Conservation (phyloP, 257 asterid genomes). For the Salvia rosmarinus region DNA sequence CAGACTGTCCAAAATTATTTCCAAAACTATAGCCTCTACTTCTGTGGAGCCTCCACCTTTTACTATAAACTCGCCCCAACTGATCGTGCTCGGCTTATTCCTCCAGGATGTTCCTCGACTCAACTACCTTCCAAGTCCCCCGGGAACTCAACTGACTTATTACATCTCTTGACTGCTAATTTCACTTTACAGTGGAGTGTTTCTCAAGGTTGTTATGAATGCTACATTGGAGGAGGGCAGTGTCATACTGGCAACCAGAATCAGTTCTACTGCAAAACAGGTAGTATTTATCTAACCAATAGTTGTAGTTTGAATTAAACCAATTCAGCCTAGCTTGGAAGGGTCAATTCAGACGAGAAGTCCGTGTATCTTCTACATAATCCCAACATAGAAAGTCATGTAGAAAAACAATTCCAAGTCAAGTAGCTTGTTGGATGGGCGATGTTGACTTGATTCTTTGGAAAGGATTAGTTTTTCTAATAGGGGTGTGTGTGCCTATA, state of each 20-base stretch:
- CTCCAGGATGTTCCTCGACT: constrained; percentile 14
- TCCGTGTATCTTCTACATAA: no score
- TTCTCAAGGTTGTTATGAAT: not conserved
- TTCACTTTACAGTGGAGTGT: constrained; percentile 33
- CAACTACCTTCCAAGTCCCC: constrained; percentile 34
- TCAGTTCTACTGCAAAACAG: not conserved
- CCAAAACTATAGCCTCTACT: not conserved
- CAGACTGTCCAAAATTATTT: no score
- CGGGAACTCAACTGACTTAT: not conserved
- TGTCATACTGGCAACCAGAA: constrained; percentile 2
- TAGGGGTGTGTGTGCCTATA: no score
- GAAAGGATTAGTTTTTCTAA: no score
- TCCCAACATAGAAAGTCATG: no score
- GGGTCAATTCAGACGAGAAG: no score
- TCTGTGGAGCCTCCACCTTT: not conserved
- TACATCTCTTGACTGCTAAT: constrained; percentile 7
- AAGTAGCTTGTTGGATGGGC: no score
- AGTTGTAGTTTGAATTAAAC: no score
- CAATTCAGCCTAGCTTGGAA: no score
- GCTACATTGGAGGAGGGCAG: constrained; percentile 26
- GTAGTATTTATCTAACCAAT: no score
- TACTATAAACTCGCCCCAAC: not conserved
- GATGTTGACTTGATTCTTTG: no score
- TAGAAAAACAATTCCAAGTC: no score
- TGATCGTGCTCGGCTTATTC: not conserved